A percentile compares a stretch with the other conserved stretches of the same genome.
phyloP scores from a whole-genome alignment of 2,329 filamentous ascomycete genomes.

The Bipolaris gigantea region DNA sequence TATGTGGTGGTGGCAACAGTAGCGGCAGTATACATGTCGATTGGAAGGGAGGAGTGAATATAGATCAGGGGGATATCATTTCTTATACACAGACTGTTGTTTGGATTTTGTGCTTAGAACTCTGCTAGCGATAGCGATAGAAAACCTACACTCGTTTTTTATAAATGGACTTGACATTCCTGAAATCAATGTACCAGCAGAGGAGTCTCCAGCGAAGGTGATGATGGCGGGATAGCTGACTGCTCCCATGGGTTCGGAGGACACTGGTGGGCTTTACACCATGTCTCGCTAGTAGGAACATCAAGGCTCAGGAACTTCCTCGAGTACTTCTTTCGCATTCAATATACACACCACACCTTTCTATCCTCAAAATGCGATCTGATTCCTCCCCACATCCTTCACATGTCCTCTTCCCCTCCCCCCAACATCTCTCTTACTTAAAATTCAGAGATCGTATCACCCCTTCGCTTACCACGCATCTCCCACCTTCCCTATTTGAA shows the following conservation, averaged over 20 bases:
- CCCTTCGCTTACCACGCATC: slow-evolving; percentile 82
- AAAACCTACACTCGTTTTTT: not conserved
- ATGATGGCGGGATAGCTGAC: too few relatives aligned
- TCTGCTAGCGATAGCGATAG: not conserved
- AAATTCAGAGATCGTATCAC: slow-evolving; percentile 80
- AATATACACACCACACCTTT: not conserved
- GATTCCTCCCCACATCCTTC: slow-evolving; percentile 17
- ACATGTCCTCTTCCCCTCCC: not conserved
- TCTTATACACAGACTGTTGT: too few relatives aligned
- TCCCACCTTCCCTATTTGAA: slow-evolving; percentile 76
- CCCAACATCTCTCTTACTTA: slow-evolving; percentile 48
- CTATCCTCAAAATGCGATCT: not conserved
- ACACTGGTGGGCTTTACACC: too few relatives aligned
- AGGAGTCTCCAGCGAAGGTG: too few relatives aligned
- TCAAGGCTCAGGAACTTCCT: not conserved
- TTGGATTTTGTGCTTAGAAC: not conserved
- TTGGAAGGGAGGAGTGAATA: too few relatives aligned
- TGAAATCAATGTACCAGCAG: too few relatives aligned
- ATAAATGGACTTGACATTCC: not conserved
- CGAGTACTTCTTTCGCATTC: not conserved
- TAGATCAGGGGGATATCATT: too few relatives aligned
- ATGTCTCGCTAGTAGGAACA: not conserved
- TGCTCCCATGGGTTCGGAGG: too few relatives aligned
- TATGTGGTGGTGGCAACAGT: too few relatives aligned
- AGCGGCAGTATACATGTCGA: too few relatives aligned